Conservation (phyloP, 2,329 filamentous ascomycete genomes). For the Diaporthe caulivora region DNA sequence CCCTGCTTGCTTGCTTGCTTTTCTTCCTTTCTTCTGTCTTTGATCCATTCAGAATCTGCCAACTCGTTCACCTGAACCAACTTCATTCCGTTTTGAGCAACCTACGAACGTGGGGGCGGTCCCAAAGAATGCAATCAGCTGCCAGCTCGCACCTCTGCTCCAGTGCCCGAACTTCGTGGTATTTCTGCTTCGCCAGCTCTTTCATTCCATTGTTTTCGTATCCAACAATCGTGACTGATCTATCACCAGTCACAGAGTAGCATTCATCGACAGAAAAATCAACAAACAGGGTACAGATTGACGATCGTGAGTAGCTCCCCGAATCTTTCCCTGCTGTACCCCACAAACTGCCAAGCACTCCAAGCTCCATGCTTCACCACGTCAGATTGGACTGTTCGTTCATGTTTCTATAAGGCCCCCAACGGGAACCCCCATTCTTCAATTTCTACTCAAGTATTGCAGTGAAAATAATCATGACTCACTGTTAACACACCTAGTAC, state of each 20-base stretch:
- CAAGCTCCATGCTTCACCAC: background rate
- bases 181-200: background rate
- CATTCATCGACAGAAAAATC: background rate
- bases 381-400: background rate
- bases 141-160: background rate
- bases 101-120: background rate
- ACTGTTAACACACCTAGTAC: too few species aligned
- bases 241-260: background rate
- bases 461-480: background rate
- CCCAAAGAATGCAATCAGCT: background rate
- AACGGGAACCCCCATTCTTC: too few species aligned
- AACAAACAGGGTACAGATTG: background rate
- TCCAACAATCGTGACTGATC: background rate
- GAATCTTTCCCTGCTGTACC: background rate
- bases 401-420: background rate
- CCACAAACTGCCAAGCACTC: background rate
- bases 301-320: slow-evolving; percentile 4
- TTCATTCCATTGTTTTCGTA: background rate
- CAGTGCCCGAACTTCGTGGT: too few species aligned
- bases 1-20: background rate
- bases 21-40: background rate
- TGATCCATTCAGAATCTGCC: background rate
- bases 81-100: background rate
- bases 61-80: background rate
- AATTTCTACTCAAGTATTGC: background rate